Evolutionary conservation across 2,329 filamentous ascomycete genomes (phyloP).

Genomic region (Ceratocystis smalleyi): DNA sequence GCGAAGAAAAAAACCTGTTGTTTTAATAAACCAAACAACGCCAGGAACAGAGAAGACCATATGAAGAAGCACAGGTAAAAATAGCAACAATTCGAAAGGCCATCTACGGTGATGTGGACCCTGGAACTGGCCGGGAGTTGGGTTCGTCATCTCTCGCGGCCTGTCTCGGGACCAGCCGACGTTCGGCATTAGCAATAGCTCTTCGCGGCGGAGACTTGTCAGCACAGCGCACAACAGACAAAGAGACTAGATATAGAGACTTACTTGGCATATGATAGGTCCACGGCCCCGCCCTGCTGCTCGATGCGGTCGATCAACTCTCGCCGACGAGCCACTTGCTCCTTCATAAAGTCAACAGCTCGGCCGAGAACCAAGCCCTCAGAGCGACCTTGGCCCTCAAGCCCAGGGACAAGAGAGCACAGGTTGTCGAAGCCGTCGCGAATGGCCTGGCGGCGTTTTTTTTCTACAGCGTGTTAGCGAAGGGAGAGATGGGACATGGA

Average conservation of each 20-base stretch:
- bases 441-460: conserved; percentile 45
- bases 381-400: conserved; percentile 69
- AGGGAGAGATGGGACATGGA: neutral
- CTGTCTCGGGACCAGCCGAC: conserved; percentile 7
- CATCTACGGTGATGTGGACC: neutral
- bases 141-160: neutral
- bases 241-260: neutral
- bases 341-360: conserved; percentile 49
- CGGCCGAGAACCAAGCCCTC: conserved; percentile 69
- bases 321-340: conserved; percentile 43
- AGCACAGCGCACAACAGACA: neutral
- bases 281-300: conserved; percentile 40
- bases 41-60: conserved; percentile 4
- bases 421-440: conserved; percentile 71
- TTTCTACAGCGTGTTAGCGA: conserved; percentile 24
- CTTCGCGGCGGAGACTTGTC: neutral
- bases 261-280: conserved; percentile 19
- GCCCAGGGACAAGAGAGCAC: conserved; percentile 62
- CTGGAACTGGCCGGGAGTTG: neutral
- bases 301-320: conserved; percentile 44
- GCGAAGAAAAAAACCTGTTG: neutral
- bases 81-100: neutral
- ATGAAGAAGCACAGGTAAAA: neutral
- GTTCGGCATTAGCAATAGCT: conserved; percentile 12
- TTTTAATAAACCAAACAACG: neutral